These are phyloP conservation scores for Marsdenia floribunda DNA, from an alignment of 257 asterid species.

Conservation along the genomic window DNA sequence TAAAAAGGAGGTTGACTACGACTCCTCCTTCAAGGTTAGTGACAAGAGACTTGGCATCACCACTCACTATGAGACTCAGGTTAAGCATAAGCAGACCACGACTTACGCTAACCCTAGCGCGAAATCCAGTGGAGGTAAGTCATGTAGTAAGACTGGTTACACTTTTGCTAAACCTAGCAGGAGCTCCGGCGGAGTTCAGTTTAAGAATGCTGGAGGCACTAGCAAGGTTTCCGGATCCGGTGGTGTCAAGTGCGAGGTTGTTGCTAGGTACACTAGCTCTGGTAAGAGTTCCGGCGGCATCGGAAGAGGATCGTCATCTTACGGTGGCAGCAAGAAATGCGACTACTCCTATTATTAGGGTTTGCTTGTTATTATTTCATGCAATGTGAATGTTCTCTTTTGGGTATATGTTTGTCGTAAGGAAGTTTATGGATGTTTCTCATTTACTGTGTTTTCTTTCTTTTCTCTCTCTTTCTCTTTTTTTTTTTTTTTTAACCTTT, in stretches of 20 bases:
- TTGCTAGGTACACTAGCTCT: neutral
- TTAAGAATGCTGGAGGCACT: neutral
- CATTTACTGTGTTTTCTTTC: too few species aligned
- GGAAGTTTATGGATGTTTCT: too few species aligned
- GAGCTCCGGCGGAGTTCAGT: neutral
- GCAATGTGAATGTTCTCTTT: too few species aligned
- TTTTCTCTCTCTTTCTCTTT: too few species aligned
- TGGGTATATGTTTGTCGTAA: too few species aligned
- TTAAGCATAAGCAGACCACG: constrained; percentile 6
- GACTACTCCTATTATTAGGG: too few species aligned
- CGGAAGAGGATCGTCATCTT: too few species aligned
- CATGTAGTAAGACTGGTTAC: neutral
- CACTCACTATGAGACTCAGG: constrained; percentile 21
- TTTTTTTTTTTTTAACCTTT: too few species aligned
- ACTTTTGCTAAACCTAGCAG: neutral
- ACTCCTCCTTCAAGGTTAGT: constrained; percentile 10
- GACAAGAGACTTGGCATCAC: constrained; percentile 16
- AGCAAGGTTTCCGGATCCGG: neutral
- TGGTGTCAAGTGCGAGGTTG: neutral
- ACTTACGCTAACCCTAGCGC: neutral
- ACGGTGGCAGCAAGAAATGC: neutral
- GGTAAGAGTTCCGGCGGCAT: neutral
- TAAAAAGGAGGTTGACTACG: constrained; percentile 15
- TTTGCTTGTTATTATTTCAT: too few species aligned
- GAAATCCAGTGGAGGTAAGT: neutral